A percentile compares a stretch with the other conserved stretches of the same genome.
Conservation (phyloP, 2,329 filamentous ascomycete genomes). For the Fusarium albidum region DNA sequence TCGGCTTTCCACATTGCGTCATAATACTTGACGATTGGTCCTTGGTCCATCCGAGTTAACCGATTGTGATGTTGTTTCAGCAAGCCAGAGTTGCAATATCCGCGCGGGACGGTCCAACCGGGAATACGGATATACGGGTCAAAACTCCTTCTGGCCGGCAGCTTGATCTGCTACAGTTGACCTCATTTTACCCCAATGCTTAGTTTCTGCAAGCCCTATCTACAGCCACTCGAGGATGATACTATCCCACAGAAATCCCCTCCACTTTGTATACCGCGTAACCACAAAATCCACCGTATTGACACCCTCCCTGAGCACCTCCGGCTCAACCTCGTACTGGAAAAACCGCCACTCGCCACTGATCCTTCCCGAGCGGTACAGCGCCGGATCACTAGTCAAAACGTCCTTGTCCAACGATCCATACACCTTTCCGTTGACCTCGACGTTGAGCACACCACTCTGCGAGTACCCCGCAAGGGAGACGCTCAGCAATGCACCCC, state of each 20-base stretch:
- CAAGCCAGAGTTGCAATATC: no score
- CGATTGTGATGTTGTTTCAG: no score
- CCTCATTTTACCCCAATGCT: no score
- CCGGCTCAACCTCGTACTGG: slow-evolving; percentile 14
- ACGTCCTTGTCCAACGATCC: slow-evolving; percentile 14
- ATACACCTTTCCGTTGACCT: slow-evolving; percentile 11
- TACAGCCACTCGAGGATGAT: slow-evolving; percentile 19
- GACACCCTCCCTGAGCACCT: slow-evolving; percentile 4
- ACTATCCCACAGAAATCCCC: slow-evolving; percentile 23
- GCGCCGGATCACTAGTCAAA: slow-evolving; percentile 11
- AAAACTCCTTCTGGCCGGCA: no score
- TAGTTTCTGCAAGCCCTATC: no score
- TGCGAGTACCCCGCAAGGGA: slow-evolving; percentile 21
- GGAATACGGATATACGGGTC: no score
- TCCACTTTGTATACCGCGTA: slow-evolving; percentile 19
- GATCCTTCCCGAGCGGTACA: slow-evolving; percentile 15
- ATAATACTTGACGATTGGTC: no score
- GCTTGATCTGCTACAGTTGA: no score
- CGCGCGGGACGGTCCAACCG: no score
- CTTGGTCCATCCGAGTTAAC: no score
- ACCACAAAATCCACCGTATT: slow-evolving; percentile 17
- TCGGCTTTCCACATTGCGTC: no score
- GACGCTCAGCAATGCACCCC: slow-evolving; percentile 10
- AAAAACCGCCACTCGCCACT: slow-evolving; percentile 24
- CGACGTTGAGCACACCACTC: slow-evolving; percentile 13